Conservation (phyloP, 2,329 filamentous ascomycete species). For the Exophiala viscosa region DNA sequence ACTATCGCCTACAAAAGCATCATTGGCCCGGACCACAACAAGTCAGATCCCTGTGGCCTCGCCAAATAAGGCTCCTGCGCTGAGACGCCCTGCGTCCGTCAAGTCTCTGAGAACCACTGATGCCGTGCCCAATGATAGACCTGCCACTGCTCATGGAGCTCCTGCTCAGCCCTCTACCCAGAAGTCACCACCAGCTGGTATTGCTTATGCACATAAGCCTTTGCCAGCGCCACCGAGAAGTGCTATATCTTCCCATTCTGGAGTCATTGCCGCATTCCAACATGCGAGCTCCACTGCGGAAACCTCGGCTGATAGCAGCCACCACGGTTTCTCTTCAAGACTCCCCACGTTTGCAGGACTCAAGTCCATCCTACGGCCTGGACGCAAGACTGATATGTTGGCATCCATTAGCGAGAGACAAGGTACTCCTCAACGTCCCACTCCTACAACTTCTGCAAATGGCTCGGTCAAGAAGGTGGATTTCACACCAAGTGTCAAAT, state of each 20-base stretch:
- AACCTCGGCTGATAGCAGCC: neutral
- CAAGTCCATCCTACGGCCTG: constrained; percentile 60
- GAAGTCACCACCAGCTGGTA: neutral
- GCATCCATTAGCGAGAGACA: constrained; percentile 40
- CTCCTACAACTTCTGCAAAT: constrained; percentile 36
- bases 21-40: constrained; percentile 59
- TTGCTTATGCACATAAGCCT: constrained; percentile 1
- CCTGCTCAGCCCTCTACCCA: neutral
- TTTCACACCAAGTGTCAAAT: constrained; percentile 69
- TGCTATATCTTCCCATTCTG: neutral
- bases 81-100: constrained; percentile 50
- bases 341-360: constrained; percentile 53
- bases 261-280: neutral
- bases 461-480: constrained; percentile 71
- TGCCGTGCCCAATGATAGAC: constrained; percentile 34
- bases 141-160: constrained; percentile 15
- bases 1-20: constrained; percentile 75
- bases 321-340: constrained; percentile 27
- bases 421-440: constrained; percentile 29
- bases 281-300: neutral
- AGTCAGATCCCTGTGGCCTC: constrained; percentile 53
- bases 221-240: constrained; percentile 15
- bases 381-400: constrained; percentile 49
- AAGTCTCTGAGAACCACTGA: constrained; percentile 51
- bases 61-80: constrained; percentile 43